Evolutionary conservation across 352 stramenopile genomes (phyloP), one percentile per base, ranked within the genome.

Genomic region (Salisapilia sapeloensis): DNA sequence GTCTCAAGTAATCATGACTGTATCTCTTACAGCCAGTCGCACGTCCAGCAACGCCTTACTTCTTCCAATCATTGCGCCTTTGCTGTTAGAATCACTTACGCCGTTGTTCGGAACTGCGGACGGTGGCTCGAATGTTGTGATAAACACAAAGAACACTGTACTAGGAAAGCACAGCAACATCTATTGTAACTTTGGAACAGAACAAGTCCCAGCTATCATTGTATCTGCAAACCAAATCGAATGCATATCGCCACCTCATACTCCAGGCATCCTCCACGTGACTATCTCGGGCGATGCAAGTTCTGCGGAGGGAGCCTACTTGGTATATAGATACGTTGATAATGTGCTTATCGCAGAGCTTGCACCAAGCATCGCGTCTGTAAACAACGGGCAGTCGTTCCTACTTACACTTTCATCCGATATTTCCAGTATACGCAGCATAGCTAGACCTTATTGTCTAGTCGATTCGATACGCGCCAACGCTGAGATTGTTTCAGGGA

Each of bases 181-280:
- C 4, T 24, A 2, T 9, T 70, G 57, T 5, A 38, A 29, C 23
- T 65, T 70, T 47, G 57, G 51, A n/a, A 30, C 31, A 2, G 38
- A 18, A 28, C 19, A 34, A 4, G 34, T 42, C 0, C 38, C 41
- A 13, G 44, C 36, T 6, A 12, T 28, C 4, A 26, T 30, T 1
- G 21, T 55, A 24, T 15, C 24, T 2, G 22, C 18, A 5, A 44
- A 34, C 6, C 21, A 42, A 15, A 32, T 69, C 7, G 33, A 40
- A 25, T 69, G 56, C 5, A 15, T 24, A 17, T 38, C 56, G 17
- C 29, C 40, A 29, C n/a, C 35, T 12, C 36, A 40, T 32, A 15
- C 6, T n/a, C 16, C 18, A 16, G 39, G 26, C 14, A n/a, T n/a
- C n/a, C n/a, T n/a, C n/a, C n/a, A n/a, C n/a, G n/a, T n/a, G n/a